These are phyloP conservation scores for Fragilaria crotonensis DNA, from an alignment of 108 stramenopile genomes.

Conservation along the genomic window DNA sequence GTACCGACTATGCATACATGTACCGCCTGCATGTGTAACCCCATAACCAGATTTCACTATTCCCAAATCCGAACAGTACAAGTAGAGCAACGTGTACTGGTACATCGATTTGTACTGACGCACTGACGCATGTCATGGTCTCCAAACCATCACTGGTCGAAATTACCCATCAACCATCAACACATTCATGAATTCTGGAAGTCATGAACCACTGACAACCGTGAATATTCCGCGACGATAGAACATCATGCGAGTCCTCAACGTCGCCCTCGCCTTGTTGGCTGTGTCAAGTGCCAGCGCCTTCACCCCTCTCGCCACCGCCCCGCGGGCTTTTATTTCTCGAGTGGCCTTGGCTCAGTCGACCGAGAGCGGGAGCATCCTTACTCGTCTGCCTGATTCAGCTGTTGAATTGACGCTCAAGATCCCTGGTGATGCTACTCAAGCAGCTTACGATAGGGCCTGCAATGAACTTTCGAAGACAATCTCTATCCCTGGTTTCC, in stretches of 20 bases:
- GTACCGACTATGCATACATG: no score
- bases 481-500: slow-evolving; percentile 77
- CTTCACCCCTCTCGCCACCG: neutral
- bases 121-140: no score
- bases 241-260: slow-evolving; percentile 1
- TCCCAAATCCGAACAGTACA: no score
- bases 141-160: no score
- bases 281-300: neutral
- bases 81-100: no score
- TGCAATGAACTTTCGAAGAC: slow-evolving; percentile 58
- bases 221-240: no score
- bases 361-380: slow-evolving; percentile 16
- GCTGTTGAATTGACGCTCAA: slow-evolving; percentile 62
- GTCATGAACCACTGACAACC: no score
- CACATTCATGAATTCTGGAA: no score
- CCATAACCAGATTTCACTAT: no score
- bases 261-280: neutral
- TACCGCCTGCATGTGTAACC: no score
- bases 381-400: slow-evolving; percentile 59
- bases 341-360: neutral
- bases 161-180: no score
- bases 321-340: neutral
- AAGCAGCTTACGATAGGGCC: slow-evolving; percentile 76
- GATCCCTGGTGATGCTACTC: slow-evolving; percentile 58
- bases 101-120: no score